Percentiles rank a stretch among this genome's conserved stretches.
phyloP scores from a whole-genome alignment of 495 filamentous ascomycete species.

The Achaetomiella virescens region DNA sequence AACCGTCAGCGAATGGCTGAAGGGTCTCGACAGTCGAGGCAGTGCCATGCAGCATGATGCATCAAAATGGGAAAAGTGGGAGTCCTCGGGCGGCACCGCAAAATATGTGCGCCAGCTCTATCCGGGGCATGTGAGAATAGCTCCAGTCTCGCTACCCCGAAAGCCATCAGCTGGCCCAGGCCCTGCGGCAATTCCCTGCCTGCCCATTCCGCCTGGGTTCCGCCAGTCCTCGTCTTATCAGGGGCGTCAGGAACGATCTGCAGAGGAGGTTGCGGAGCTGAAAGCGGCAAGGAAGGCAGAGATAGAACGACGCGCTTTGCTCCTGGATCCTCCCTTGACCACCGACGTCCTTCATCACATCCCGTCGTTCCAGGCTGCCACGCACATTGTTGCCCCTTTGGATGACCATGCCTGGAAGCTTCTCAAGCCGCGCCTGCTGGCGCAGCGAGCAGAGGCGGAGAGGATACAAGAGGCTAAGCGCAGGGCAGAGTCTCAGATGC shows the following conservation, averaged over 20 bases:
- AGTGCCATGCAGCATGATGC: conserved; percentile 50
- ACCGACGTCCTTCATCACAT: conserved; percentile 56
- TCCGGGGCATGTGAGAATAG: conserved; percentile 14
- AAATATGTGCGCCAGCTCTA: conserved; percentile 32
- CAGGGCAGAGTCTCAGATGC: conserved; percentile 32
- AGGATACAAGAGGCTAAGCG: conserved; percentile 42
- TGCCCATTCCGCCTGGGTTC: not conserved
- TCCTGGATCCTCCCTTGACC: conserved; percentile 55
- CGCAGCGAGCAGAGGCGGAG: conserved; percentile 56
- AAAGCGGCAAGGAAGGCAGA: conserved; percentile 56
- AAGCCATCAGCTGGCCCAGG: not conserved
- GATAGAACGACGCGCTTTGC: conserved; percentile 60
- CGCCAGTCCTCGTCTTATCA: not conserved
- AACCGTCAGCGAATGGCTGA: conserved; percentile 65
- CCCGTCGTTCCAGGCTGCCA: conserved; percentile 62
- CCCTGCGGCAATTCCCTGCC: not conserved
- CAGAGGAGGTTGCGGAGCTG: conserved; percentile 44
- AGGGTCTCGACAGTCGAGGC: conserved; percentile 59
- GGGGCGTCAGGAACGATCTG: conserved; percentile 33
- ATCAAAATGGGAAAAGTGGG: conserved; percentile 66
- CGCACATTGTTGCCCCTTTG: conserved; percentile 57
- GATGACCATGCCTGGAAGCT: conserved; percentile 59
- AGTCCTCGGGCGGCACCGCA: conserved; percentile 42
- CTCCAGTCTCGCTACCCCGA: not conserved
- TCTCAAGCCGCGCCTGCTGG: conserved; percentile 56